These are phyloP conservation scores for Cladophialophora exuberans DNA, from an alignment of 2,329 filamentous ascomycete genomes.

Conservation along the genomic window DNA sequence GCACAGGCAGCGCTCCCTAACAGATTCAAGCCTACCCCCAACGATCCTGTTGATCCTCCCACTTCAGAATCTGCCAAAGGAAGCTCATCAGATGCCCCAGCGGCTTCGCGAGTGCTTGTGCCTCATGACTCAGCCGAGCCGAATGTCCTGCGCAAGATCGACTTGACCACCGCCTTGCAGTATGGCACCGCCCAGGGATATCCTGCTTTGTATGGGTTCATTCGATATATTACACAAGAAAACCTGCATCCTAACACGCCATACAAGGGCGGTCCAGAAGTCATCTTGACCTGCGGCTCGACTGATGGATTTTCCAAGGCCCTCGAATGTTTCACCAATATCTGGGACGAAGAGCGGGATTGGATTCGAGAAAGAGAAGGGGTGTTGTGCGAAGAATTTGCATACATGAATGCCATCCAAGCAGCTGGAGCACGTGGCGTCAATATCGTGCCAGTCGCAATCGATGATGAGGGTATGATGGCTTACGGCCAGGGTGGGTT, in stretches of 20 bases:
- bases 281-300: constrained; percentile 77
- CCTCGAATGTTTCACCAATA: constrained; percentile 73
- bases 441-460: constrained; percentile 71
- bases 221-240: constrained; percentile 76
- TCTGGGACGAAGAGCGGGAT: constrained; percentile 72
- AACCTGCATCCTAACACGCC: constrained; percentile 80
- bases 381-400: constrained; percentile 77
- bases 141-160: constrained; percentile 71
- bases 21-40: constrained; percentile 73
- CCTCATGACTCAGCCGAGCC: constrained; percentile 66
- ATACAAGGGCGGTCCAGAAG: constrained; percentile 74
- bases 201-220: constrained; percentile 74
- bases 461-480: constrained; percentile 81
- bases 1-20: constrained; percentile 74
- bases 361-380: constrained; percentile 72
- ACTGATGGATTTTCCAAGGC: constrained; percentile 85
- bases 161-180: constrained; percentile 79
- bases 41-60: constrained; percentile 58
- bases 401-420: constrained; percentile 76
- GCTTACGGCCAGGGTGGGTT: constrained; percentile 73
- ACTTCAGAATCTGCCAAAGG: constrained; percentile 41
- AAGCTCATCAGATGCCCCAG: constrained; percentile 39
- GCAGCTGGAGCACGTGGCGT: constrained; percentile 69
- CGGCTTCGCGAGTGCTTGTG: constrained; percentile 65
- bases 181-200: constrained; percentile 85